Conservation (phyloP, 331 rosid species). For the Spiraea crenata region DNA sequence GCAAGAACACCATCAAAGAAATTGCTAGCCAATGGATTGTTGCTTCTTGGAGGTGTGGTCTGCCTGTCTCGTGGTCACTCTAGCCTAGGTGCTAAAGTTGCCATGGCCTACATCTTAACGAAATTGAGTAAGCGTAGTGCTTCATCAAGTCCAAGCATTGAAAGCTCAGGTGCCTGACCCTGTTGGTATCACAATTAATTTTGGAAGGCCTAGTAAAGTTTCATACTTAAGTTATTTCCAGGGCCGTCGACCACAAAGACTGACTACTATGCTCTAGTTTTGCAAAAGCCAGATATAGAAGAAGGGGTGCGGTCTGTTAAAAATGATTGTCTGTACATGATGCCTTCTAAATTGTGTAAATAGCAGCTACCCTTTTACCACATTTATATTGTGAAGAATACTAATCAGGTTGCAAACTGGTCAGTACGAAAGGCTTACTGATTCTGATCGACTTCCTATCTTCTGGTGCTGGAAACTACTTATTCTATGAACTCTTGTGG, state of each 20-base stretch:
- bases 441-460: neutral
- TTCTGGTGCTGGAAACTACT: neutral
- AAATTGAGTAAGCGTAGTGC: conserved; percentile 55
- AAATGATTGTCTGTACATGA: neutral
- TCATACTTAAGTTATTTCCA: neutral
- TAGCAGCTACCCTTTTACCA: neutral
- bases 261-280: neutral
- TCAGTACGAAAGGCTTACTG: neutral
- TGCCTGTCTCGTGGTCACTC: conserved; percentile 76
- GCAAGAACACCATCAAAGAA: conserved; percentile 54
- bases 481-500: neutral
- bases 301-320: neutral
- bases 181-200: conserved; percentile 22
- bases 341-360: neutral
- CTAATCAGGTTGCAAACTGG: neutral
- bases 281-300: neutral
- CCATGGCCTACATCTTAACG: conserved; percentile 57
- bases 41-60: conserved; percentile 72
- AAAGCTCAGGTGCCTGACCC: conserved; percentile 24
- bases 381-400: neutral
- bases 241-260: neutral
- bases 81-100: conserved; percentile 90
- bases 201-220: neutral
- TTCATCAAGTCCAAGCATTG: conserved; percentile 33
- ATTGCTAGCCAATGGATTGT: conserved; percentile 62